Base-by-base conservation (phyloP, 768 basidiomycete species). In the Psilocybe subaeruginosa region DNA sequence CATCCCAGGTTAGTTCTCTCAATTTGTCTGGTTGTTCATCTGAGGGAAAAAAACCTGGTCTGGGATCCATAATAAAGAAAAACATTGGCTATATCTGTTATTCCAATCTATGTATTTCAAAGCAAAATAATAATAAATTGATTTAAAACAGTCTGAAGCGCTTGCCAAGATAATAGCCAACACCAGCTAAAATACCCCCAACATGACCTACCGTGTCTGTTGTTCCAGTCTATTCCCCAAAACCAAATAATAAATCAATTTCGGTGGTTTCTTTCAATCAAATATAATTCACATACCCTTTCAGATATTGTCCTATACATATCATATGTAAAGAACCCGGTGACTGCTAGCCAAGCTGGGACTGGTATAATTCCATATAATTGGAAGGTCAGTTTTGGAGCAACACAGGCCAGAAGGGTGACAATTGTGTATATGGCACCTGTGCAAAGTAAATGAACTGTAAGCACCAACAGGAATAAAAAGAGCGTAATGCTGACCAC, bases 311-410 rank as follows among this genome's bases (percentile, higher is more conserved):
- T 78, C 45, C 74, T 78, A 61, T 81, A 87, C 1, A 79, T 68
- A 66, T 92, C 90, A 63, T 82, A 89, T 9, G 78, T 70, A 66
- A 91, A 86, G 48, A 94, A 72, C 4, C 89, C 92, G 0, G 83
- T 73, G 0, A 93, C 88, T 51, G 83, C 83, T 2, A 82, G 78
- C 90, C 91, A 95, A 0, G 92, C 92, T 0, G 93, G 92, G 59
- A 91, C 78, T 27, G 92, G 93, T 27, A 93, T 75, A 66, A 93
- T 84, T 35, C 86, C 90, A 72, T 91, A 95, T 46, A 95, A 72
- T 7, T 82, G 75, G 70, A 95, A 90, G 0, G 78, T 87, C 66
- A 85, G 77, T 14, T 66, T 83, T 4, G 93, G 93, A 12, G 85
- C 85, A 1, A 84, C 74, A 70, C 87, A 90, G 4, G 91, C 91